These are phyloP conservation scores for Alternaria longipes DNA, from an alignment of 2,329 filamentous ascomycete genomes.

Conservation along the genomic window DNA sequence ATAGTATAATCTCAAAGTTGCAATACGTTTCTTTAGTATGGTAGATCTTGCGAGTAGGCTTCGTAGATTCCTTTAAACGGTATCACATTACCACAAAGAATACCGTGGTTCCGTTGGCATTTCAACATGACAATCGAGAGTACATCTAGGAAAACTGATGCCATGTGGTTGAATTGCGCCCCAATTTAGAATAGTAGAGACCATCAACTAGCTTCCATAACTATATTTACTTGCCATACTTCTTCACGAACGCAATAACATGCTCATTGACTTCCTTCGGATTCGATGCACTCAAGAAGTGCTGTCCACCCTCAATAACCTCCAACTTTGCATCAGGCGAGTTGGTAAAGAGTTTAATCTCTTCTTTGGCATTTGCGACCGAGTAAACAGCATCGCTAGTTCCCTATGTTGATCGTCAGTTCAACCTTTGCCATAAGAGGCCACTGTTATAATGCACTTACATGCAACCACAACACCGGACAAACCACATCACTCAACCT, in stretches of 20 bases:
- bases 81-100: background rate
- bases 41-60: background rate
- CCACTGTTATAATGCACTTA: constrained; percentile 23
- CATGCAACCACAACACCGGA: constrained; percentile 62
- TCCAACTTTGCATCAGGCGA: constrained; percentile 55
- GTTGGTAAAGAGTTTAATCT: constrained; percentile 60
- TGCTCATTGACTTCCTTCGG: constrained; percentile 54
- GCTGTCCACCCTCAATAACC: constrained; percentile 58
- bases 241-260: constrained; percentile 44
- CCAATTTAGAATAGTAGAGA: background rate
- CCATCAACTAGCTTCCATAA: background rate
- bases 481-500: constrained; percentile 59
- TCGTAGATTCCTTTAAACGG: background rate
- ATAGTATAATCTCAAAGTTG: background rate
- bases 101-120: no score
- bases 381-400: constrained; percentile 55
- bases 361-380: constrained; percentile 55
- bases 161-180: background rate
- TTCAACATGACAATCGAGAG: no score
- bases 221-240: constrained; percentile 20
- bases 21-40: background rate
- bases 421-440: no score
- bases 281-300: constrained; percentile 61
- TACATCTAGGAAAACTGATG: background rate
- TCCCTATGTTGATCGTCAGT: constrained; percentile 42